These are phyloP conservation scores for Centella asiatica DNA, from an alignment of 129 eudicot genomes.

Conservation along the genomic window DNA sequence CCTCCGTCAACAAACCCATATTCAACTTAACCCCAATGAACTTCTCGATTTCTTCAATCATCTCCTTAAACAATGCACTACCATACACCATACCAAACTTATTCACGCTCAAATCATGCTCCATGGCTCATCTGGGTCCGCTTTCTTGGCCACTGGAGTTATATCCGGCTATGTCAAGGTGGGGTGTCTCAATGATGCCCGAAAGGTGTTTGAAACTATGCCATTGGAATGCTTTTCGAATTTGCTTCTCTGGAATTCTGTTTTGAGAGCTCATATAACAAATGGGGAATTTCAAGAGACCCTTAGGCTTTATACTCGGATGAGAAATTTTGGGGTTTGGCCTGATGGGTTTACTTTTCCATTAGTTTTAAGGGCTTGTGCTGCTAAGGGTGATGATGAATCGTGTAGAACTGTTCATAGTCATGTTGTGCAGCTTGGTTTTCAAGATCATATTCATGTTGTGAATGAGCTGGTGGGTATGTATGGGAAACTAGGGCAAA, in stretches of 20 bases:
- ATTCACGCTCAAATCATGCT: slow-evolving; percentile 45
- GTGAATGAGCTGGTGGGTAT: slow-evolving; percentile 53
- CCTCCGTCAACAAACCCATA: slow-evolving; percentile 11
- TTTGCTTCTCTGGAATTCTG: slow-evolving; percentile 55
- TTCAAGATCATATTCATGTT: slow-evolving; percentile 37
- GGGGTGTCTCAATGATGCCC: slow-evolving; percentile 32
- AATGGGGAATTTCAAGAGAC: slow-evolving; percentile 23
- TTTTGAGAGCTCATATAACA: slow-evolving; percentile 45
- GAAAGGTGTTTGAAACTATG: slow-evolving; percentile 39
- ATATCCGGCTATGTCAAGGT: slow-evolving; percentile 35
- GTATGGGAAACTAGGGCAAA: slow-evolving; percentile 47
- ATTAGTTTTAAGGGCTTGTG: slow-evolving; percentile 55
- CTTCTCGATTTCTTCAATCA: slow-evolving; percentile 35
- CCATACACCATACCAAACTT: slow-evolving; percentile 29
- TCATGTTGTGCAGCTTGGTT: slow-evolving; percentile 46
- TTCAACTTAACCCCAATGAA: slow-evolving; percentile 8
- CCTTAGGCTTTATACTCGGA: slow-evolving; percentile 34
- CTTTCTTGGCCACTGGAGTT: slow-evolving; percentile 50
- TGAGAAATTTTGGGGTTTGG: slow-evolving; percentile 31
- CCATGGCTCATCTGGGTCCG: slow-evolving; percentile 16
- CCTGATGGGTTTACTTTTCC: slow-evolving; percentile 66
- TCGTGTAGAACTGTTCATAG: slow-evolving; percentile 37
- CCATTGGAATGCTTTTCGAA: slow-evolving; percentile 21
- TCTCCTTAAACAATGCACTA: slow-evolving; percentile 36
- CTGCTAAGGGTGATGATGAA: slow-evolving; percentile 22